Evolutionary conservation across 768 basidiomycete genomes (phyloP).

Genomic region (Lanmaoa rubissima): DNA sequence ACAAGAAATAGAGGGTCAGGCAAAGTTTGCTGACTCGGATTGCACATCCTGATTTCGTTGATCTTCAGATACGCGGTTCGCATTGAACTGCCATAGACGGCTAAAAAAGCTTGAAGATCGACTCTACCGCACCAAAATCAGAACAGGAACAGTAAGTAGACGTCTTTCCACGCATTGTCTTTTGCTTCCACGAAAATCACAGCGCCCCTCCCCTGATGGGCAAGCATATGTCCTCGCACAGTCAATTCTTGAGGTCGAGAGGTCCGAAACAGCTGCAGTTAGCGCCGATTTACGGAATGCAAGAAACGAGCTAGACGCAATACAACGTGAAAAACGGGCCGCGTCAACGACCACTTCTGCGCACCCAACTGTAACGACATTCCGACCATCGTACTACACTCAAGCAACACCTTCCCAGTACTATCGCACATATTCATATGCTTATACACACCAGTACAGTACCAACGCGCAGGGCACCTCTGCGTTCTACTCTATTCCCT

Average conservation of each 20-base stretch:
- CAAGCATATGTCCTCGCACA: slow-evolving; percentile 66
- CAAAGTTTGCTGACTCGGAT: background rate
- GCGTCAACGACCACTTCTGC: slow-evolving; percentile 27
- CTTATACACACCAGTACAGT: slow-evolving; percentile 59
- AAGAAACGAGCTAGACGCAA: slow-evolving; percentile 61
- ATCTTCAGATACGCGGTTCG: slow-evolving; percentile 63
- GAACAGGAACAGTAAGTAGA: slow-evolving; percentile 53
- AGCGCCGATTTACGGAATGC: slow-evolving; percentile 60
- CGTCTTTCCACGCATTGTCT: background rate
- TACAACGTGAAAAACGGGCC: slow-evolving; percentile 70
- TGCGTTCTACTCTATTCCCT: slow-evolving; percentile 27
- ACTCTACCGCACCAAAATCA: slow-evolving; percentile 53
- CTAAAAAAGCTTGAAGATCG: slow-evolving; percentile 53
- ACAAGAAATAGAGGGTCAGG: slow-evolving; percentile 53
- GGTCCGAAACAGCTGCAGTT: slow-evolving; percentile 55
- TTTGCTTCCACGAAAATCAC: slow-evolving; percentile 7
- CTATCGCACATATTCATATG: slow-evolving; percentile 64
- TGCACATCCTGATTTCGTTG: slow-evolving; percentile 1
- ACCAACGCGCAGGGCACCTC: slow-evolving; percentile 23
- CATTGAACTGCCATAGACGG: slow-evolving; percentile 63
- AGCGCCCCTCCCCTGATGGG: slow-evolving; percentile 62
- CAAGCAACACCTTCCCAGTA: slow-evolving; percentile 48
- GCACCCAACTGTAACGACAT: slow-evolving; percentile 33
- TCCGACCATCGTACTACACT: slow-evolving; percentile 39
- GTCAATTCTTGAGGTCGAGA: slow-evolving; percentile 62